Evolutionary conservation across 2,329 filamentous ascomycete species (phyloP).

Genomic region (Podosphaera aphanis): DNA sequence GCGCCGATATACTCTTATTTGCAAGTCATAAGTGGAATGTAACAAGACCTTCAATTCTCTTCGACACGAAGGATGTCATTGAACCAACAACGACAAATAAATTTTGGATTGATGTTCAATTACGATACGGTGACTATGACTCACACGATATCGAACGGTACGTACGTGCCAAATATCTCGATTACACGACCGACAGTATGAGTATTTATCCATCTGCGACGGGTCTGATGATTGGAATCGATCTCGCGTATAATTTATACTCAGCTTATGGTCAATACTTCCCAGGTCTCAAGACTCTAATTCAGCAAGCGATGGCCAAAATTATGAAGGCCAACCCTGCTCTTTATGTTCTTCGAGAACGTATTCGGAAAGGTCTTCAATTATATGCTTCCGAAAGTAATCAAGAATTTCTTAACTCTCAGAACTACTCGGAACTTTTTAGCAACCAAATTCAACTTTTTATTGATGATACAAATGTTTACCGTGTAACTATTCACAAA

Average conservation of each 20-base stretch:
- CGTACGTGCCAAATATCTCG: conserved; percentile 88
- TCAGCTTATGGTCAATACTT: conserved; percentile 98
- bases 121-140: conserved; percentile 94
- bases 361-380: conserved; percentile 94
- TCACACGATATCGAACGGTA: conserved; percentile 98
- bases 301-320: conserved; percentile 98
- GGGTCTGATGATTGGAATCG: conserved; percentile 91
- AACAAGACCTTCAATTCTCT: conserved; percentile 73
- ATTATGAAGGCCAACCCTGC: conserved; percentile 99
- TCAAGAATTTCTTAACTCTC: conserved; percentile 96
- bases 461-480: conserved; percentile 97
- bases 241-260: conserved; percentile 94
- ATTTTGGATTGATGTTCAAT: conserved; percentile 95
- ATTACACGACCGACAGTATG: conserved; percentile 97
- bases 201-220: conserved; percentile 96
- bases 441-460: conserved; percentile 98
- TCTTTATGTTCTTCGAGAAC: conserved; percentile 83
- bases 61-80: conserved; percentile 90
- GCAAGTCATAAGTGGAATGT: conserved; percentile 99
- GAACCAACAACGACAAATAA: conserved; percentile 92
- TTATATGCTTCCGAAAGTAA: conserved; percentile 96
- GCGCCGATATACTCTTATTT: conserved; percentile 88
- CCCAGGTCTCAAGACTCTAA: conserved; percentile 79
- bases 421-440: conserved; percentile 97
- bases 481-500: conserved; percentile 98